Conservation (phyloP, 139 green algal species). For the Parachlorella kessleri region DNA sequence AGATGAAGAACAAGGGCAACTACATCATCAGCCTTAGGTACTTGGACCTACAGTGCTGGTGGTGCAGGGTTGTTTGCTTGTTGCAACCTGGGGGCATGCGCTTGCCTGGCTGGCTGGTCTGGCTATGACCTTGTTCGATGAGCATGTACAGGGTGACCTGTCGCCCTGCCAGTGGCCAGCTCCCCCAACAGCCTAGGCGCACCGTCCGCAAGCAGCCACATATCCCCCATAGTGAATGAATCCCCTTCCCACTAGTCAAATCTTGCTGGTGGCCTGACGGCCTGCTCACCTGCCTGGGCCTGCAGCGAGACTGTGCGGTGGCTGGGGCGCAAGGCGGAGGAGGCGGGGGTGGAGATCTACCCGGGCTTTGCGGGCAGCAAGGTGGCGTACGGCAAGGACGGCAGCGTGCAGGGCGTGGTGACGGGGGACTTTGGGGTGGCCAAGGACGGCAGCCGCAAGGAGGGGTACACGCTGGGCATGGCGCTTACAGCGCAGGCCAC, state of each 20-base stretch:
- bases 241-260: too few species aligned
- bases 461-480: conserved; percentile 71
- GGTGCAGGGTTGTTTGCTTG: too few species aligned
- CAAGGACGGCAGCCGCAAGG: conserved; percentile 68
- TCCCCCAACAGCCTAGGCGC: too few species aligned
- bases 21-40: conserved; percentile 91
- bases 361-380: conserved; percentile 80
- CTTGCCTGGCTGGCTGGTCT: not conserved
- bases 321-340: conserved; percentile 81
- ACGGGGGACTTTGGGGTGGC: conserved; percentile 72
- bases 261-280: not conserved
- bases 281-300: not conserved
- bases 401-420: not conserved
- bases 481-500: conserved; percentile 80
- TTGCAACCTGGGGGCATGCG: too few species aligned
- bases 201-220: too few species aligned
- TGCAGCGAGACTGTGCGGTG: conserved; percentile 77
- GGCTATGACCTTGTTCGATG: not conserved
- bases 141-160: too few species aligned
- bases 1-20: conserved; percentile 86
- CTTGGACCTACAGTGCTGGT: too few species aligned
- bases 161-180: too few species aligned
- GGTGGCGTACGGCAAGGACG: conserved; percentile 13
- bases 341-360: conserved; percentile 88
- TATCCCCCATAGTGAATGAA: too few species aligned